phyloP scores from a whole-genome alignment of 2,329 filamentous ascomycete genomes.

The Alternaria panax region DNA sequence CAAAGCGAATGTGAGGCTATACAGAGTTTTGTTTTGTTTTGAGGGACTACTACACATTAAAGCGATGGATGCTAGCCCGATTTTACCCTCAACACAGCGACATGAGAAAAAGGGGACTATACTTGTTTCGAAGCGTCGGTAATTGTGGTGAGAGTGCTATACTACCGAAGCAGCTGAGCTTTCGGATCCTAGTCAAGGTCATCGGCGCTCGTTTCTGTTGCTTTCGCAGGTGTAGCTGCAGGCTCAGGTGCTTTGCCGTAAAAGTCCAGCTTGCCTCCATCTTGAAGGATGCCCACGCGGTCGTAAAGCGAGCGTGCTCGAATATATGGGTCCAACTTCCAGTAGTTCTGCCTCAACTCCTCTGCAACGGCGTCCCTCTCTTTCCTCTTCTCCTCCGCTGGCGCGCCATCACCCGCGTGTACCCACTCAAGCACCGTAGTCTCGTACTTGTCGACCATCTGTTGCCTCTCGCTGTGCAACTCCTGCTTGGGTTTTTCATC shows the following conservation, averaged over 20 bases:
- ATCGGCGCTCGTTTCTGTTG: slow-evolving; percentile 39
- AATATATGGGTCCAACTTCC: slow-evolving; percentile 86
- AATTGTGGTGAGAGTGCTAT: slow-evolving; percentile 1
- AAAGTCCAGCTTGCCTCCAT: slow-evolving; percentile 73
- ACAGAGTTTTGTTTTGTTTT: slow-evolving; percentile 2
- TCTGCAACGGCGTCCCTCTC: slow-evolving; percentile 69
- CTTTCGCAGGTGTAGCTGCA: slow-evolving; percentile 12
- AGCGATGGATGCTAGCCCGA: neutral
- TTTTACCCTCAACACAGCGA: neutral
- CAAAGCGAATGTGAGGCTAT: neutral
- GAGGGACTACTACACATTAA: slow-evolving; percentile 1
- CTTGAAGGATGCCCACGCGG: slow-evolving; percentile 73
- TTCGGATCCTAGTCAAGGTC: slow-evolving; percentile 43
- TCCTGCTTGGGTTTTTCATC: slow-evolving; percentile 66
- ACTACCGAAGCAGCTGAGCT: neutral
- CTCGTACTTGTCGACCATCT: slow-evolving; percentile 77
- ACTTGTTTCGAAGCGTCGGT: neutral
- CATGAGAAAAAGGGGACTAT: neutral
- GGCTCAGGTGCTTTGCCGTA: slow-evolving; percentile 59
- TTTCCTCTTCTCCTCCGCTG: slow-evolving; percentile 57
- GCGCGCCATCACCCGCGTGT: slow-evolving; percentile 51
- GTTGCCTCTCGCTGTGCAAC: slow-evolving; percentile 68
- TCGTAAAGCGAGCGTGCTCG: slow-evolving; percentile 87
- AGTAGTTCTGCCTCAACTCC: slow-evolving; percentile 77
- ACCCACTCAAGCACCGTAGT: slow-evolving; percentile 79